Conservation (phyloP, 768 basidiomycete genomes). For the Leccinum subtestaceum region DNA sequence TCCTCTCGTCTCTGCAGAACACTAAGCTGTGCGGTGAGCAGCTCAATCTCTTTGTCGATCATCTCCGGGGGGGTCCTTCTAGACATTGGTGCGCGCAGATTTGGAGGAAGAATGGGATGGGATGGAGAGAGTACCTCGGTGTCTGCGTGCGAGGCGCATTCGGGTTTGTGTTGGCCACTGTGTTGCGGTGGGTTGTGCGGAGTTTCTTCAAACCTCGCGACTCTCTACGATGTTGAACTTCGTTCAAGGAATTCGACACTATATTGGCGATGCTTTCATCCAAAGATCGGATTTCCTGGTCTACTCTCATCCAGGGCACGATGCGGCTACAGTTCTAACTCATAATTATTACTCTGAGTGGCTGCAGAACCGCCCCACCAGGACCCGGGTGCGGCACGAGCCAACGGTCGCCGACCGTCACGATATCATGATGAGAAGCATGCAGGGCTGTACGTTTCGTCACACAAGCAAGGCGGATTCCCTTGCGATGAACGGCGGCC, state of each 20-base stretch:
- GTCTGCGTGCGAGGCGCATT: not conserved
- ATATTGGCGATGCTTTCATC: not conserved
- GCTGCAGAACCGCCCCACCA: not conserved
- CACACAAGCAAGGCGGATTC: not conserved
- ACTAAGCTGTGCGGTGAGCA: constrained; percentile 38
- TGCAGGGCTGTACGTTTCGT: not conserved
- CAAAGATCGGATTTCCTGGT: not conserved
- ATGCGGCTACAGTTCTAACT: not conserved
- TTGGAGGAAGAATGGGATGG: constrained; percentile 1
- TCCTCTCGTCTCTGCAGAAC: constrained; percentile 37
- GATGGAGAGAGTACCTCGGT: not conserved
- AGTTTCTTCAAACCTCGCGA: not conserved
- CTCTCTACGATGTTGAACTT: not conserved
- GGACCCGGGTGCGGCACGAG: not conserved
- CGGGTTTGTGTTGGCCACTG: not conserved
- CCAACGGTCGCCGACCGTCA: not conserved
- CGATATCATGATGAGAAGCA: not conserved
- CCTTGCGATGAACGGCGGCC: not conserved
- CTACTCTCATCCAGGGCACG: not conserved
- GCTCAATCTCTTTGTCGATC: constrained; percentile 38
- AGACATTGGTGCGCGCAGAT: constrained; percentile 14
- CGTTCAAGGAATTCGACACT: not conserved
- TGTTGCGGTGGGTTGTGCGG: not conserved
- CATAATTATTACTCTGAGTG: not conserved
- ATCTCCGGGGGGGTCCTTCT: constrained; percentile 15